Evolutionary conservation across 805 yeast species (phyloP).

Genomic region (Metschnikowia arizonensis): DNA sequence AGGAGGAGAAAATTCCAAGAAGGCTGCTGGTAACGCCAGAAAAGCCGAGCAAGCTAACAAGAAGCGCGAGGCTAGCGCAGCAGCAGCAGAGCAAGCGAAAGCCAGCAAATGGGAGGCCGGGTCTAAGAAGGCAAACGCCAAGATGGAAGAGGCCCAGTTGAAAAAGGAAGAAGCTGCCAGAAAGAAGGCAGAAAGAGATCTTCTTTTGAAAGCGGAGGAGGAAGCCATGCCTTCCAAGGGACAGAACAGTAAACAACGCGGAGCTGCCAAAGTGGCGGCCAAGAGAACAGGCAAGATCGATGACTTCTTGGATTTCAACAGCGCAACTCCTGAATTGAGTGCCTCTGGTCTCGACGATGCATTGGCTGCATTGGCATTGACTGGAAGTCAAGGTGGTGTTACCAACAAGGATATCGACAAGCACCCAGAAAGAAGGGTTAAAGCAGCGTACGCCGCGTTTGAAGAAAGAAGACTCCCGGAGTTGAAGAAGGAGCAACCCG

Average conservation of each 20-base stretch:
- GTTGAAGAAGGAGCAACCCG: constrained; percentile 70
- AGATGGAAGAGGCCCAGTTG: constrained; percentile 63
- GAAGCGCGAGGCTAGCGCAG: constrained; percentile 50
- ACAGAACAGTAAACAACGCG: constrained; percentile 50
- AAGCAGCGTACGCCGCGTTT: constrained; percentile 70
- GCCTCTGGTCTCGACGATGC: constrained; percentile 80
- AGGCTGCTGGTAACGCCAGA: constrained; percentile 60
- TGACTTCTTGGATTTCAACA: constrained; percentile 56
- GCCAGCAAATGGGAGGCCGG: constrained; percentile 69
- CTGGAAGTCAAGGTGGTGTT: constrained; percentile 54
- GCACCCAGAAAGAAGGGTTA: constrained; percentile 86
- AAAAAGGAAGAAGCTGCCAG: constrained; percentile 73
- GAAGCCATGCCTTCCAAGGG: constrained; percentile 60
- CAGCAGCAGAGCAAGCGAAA: constrained; percentile 48
- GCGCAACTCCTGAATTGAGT: constrained; percentile 47
- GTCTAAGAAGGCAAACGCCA: constrained; percentile 61
- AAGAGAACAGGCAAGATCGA: constrained; percentile 61
- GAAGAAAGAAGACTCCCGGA: constrained; percentile 72
- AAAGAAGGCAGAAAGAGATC: constrained; percentile 80
- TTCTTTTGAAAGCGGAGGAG: constrained; percentile 59
- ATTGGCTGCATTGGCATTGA: constrained; percentile 68
- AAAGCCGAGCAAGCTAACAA: constrained; percentile 62
- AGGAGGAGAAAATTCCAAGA: constrained; percentile 47
- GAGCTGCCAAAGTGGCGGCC: constrained; percentile 63
- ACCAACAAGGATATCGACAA: constrained; percentile 64